Evolutionary conservation across 306 rosid species (phyloP).

Genomic region (Pachyrhizus erosus): DNA sequence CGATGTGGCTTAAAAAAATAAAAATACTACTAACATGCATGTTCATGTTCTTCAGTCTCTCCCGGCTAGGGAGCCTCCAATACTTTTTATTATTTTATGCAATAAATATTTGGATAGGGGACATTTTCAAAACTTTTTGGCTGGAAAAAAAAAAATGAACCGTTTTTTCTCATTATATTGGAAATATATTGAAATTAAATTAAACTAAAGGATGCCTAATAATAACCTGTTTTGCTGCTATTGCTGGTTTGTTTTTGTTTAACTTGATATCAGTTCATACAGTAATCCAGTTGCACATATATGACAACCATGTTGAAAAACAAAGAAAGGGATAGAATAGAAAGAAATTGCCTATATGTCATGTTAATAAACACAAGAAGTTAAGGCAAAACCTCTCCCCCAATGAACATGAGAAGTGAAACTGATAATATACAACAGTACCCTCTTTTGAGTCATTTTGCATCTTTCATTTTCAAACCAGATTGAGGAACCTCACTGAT

Average conservation of each 20-base stretch:
- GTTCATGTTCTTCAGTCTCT: no score
- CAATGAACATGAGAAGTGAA: constrained; percentile 36
- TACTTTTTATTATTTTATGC: no score
- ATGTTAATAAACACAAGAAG: constrained; percentile 38
- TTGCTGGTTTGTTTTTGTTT: constrained; percentile 24
- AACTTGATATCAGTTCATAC: constrained; percentile 40
- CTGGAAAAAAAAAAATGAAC: no score
- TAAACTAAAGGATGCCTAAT: neutral
- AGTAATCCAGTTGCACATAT: constrained; percentile 34
- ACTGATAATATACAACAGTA: constrained; percentile 8
- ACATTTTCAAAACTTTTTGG: no score
- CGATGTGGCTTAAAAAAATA: no score
- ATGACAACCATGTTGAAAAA: constrained; percentile 40
- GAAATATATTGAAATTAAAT: no score
- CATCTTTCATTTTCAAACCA: constrained; percentile 54
- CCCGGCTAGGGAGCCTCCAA: no score
- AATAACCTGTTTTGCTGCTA: constrained; percentile 15
- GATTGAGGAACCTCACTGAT: constrained; percentile 56
- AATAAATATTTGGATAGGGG: no score
- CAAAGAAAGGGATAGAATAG: constrained; percentile 3
- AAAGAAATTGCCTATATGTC: constrained; percentile 39
- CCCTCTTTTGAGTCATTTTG: constrained; percentile 31
- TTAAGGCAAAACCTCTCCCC: constrained; percentile 45
- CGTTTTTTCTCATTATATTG: no score
- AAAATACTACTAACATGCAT: no score